phyloP scores from a whole-genome alignment of 495 filamentous ascomycete genomes.

The Penicillium psychrofluorescens region DNA sequence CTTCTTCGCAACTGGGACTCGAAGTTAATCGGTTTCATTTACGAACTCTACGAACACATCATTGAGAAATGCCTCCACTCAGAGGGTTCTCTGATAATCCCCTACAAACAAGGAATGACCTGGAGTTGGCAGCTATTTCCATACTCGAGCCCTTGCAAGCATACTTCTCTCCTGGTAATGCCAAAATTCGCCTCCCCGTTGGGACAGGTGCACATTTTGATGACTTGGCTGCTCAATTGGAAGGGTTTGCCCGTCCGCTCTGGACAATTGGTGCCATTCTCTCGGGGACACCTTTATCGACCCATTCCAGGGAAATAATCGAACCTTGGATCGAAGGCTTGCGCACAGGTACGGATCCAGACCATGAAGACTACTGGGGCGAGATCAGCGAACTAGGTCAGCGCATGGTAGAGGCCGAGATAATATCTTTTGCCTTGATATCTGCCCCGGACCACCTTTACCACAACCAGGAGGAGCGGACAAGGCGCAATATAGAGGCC shows the following conservation, averaged over 20 bases:
- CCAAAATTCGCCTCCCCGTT: conserved; percentile 11
- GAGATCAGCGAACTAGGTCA: conserved; percentile 11
- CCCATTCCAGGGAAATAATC: not conserved
- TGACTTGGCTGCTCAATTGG: conserved; percentile 12
- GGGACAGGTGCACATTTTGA: conserved; percentile 13
- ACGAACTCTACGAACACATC: too few species aligned
- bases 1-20: too few species aligned
- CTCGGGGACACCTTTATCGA: not conserved
- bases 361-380: conserved; percentile 18
- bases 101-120: conserved; percentile 7
- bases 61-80: conserved; percentile 4
- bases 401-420: conserved; percentile 20
- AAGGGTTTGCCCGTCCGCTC: conserved; percentile 14
- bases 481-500: conserved; percentile 5
- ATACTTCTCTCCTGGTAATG: conserved; percentile 7
- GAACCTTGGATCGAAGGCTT: conserved; percentile 16
- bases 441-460: conserved; percentile 3
- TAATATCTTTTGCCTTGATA: conserved; percentile 13
- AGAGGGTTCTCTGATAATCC: conserved; percentile 4
- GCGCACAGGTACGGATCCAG: conserved; percentile 7
- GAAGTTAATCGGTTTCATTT: too few species aligned
- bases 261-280: conserved; percentile 12
- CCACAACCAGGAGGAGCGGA: conserved; percentile 2
- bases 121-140: conserved; percentile 6
- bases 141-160: conserved; percentile 5